A percentile compares a stretch with the other conserved stretches of the same genome.
Evolutionary conservation across 2,329 filamentous ascomycete species (phyloP).

Genomic region (Parasarocladium wereldwijsianum): DNA sequence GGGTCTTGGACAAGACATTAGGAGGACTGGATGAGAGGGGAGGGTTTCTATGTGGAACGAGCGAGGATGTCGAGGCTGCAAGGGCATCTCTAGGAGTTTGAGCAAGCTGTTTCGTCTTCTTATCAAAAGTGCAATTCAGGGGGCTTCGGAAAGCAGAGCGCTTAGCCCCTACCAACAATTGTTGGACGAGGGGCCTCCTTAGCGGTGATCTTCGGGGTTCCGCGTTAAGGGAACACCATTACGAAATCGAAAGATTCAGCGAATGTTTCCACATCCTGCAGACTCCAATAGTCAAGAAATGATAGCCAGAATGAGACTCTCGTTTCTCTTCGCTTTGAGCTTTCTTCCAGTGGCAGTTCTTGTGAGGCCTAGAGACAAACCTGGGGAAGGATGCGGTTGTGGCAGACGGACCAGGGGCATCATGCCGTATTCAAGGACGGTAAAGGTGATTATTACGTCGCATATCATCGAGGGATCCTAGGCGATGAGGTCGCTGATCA

Average conservation of each 20-base stretch:
- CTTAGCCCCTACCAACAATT: too few species aligned
- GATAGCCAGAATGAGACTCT: too few species aligned
- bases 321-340: too few species aligned
- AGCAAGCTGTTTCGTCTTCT: background rate
- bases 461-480: slow-evolving; percentile 6
- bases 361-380: slow-evolving; percentile 5
- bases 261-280: too few species aligned
- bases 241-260: too few species aligned
- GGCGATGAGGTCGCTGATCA: slow-evolving; percentile 6
- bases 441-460: slow-evolving; percentile 7
- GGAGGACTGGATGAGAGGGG: slow-evolving; percentile 31
- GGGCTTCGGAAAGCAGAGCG: too few species aligned
- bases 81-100: background rate
- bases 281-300: too few species aligned
- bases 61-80: slow-evolving; percentile 27
- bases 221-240: too few species aligned
- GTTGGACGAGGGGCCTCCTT: too few species aligned
- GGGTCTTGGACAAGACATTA: slow-evolving; percentile 24
- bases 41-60: slow-evolving; percentile 34
- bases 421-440: slow-evolving; percentile 6
- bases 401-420: slow-evolving; percentile 7
- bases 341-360: too few species aligned
- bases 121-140: too few species aligned
- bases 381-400: slow-evolving; percentile 5
- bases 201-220: too few species aligned